Evolutionary conservation across 306 rosid species (phyloP), one percentile per base, ranked within the genome.

Genomic region (Malus asiatica): DNA sequence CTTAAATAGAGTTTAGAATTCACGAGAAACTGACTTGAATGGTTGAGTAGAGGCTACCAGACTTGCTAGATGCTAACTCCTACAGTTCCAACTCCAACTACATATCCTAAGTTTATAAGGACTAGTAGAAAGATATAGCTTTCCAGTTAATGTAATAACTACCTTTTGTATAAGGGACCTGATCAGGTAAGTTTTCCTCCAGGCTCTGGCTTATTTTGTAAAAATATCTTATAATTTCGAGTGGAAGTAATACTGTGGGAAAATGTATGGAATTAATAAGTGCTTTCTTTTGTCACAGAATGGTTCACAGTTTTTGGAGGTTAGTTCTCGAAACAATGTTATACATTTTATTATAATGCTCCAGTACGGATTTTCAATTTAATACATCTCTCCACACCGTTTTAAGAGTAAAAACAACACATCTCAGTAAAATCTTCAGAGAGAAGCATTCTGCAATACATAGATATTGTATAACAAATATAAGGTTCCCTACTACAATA

Each of bases 301-400:
- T 45, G 94, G 65, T 76, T 83, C 29, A 82, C 96, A 29, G 89
- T 93, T 71, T 86, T 93, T 87, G 98, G 98, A 91, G 98, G 97
- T 93, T 57, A 77, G 87, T 44, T 68, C 45, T 69, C 71, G 71
- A 75, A 75, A 25, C 32, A 30, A 30, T 30, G 32, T 59, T 65
- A 15, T 27, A 61, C 63, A 35, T 23, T 45, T 30, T 30, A 30
- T 30, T 30, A 30, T 3, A 30, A 30, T 44, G 52, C 73, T 30
- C 0, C 32, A 2, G 4, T 30, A 30, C 2, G 32, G 4, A 30
- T 30, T 30, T 30, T 30, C 4, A 30, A 30, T 29, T 30, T 30
- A 30, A 30, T 30, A 30, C 32, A 30, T 30, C 32, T 30, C 32
- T 30, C 32, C 32, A 30, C 32, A 30, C 32, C 32, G 2, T 30